phyloP scores from a whole-genome alignment of 305 asterid species.

The Fraxinus latifolia region DNA sequence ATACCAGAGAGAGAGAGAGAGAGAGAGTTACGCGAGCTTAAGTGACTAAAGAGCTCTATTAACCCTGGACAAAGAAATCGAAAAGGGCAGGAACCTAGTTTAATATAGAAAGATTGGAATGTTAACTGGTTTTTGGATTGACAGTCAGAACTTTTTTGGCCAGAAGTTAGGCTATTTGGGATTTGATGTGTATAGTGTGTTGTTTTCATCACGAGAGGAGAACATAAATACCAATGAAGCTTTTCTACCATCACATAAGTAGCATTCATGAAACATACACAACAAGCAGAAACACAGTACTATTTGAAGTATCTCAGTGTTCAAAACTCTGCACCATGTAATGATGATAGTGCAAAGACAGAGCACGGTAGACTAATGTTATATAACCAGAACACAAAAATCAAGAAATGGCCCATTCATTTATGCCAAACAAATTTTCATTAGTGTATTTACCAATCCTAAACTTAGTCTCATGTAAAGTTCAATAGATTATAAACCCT shows the following conservation, averaged over 20 bases:
- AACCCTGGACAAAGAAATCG: neutral
- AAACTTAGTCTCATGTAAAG: constrained; percentile 8
- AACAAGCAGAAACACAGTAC: neutral
- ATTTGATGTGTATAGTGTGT: neutral
- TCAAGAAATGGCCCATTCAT: neutral
- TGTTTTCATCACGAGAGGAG: neutral
- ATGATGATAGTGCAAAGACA: neutral
- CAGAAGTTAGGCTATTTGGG: neutral
- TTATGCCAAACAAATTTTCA: neutral
- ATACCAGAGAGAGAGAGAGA: neutral
- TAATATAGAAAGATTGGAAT: neutral
- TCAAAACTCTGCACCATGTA: neutral
- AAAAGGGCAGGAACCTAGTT: neutral
- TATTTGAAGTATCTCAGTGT: neutral
- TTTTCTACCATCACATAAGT: neutral
- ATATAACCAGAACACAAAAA: neutral
- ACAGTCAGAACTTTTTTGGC: neutral
- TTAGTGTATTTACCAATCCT: neutral
- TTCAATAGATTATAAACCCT: constrained; percentile 5
- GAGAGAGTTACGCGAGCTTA: neutral
- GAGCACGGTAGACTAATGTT: neutral
- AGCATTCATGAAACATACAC: neutral
- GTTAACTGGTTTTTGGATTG: neutral
- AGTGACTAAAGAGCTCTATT: neutral
- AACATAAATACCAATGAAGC: neutral